phyloP scores from a whole-genome alignment of 352 stramenopile genomes.

The Globisporangium orthogonon region DNA sequence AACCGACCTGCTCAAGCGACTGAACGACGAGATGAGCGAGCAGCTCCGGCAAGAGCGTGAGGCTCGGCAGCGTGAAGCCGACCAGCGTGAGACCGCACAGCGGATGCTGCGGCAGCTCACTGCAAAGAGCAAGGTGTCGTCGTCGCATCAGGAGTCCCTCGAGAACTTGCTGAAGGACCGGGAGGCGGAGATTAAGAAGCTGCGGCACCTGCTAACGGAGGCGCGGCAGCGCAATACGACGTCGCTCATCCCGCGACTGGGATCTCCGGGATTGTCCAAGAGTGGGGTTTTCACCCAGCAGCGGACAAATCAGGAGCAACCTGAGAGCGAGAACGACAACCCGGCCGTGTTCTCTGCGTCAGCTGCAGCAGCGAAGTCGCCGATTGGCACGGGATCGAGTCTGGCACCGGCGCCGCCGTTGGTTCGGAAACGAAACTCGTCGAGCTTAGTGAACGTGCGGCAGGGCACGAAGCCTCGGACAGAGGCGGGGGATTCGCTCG shows the following conservation, averaged over 20 bases:
- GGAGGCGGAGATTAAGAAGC: conserved; percentile 76
- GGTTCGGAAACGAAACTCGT: conserved; percentile 12
- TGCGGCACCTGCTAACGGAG: conserved; percentile 65
- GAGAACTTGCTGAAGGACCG: conserved; percentile 67
- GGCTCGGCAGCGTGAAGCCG: conserved; percentile 48
- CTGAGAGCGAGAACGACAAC: conserved; percentile 2
- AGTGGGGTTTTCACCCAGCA: not conserved
- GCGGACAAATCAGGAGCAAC: conserved; percentile 28
- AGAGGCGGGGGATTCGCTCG: not conserved
- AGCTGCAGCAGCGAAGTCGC: not conserved
- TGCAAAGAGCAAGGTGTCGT: conserved; percentile 57
- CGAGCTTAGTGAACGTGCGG: conserved; percentile 8
- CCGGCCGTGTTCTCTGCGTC: not conserved
- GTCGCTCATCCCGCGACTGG: conserved; percentile 61
- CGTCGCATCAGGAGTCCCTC: conserved; percentile 57
- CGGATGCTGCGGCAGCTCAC: conserved; percentile 58
- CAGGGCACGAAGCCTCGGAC: conserved; percentile 11
- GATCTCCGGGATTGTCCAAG: conserved; percentile 18
- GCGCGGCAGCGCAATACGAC: conserved; percentile 63
- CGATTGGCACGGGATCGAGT: not conserved
- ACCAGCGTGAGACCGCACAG: conserved; percentile 65
- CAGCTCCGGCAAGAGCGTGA: conserved; percentile 73
- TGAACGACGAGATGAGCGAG: conserved; percentile 60
- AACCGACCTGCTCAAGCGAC: conserved; percentile 55
- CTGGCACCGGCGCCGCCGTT: not conserved